Evolutionary conservation across 331 rosid species (phyloP), one percentile per base, ranked within the genome.

Genomic region (Malus hybrid): DNA sequence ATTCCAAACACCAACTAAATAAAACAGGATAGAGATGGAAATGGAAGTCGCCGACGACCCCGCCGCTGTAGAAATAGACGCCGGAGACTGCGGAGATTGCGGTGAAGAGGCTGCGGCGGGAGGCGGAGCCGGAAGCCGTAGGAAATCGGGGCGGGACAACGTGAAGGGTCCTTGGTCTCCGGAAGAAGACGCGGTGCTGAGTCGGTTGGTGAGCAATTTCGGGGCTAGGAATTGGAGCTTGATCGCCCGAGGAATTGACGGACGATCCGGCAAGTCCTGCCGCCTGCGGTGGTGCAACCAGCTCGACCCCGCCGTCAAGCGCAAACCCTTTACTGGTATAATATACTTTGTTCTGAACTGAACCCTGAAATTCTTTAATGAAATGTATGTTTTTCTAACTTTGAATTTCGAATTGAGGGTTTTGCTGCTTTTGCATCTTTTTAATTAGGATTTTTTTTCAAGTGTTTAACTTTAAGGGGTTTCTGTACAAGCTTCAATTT

Each of bases 241-340:
- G 84, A 91, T 89, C 71, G 87, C 97, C 15, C 84, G 93, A 22
- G 94, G 92, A 56, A 83, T 91, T 10, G 87, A 90, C 0, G 94
- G 97, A 1, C 75, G 92, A 48, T 89, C 92, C 33, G 89, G 91
- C 22, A 95, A 95, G 80, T 95, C 99, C 36, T 95, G 97, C 77
- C 97, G 97, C 0, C 93, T 95, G 10, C 85, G 99, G 32, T 95
- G 97, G 99, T 92, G 97, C 77, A 95, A 92, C 74, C 99, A 95
- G 82, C 97, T 95, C 62, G 97, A 95, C 82, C 99, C 99, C 0
- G 70, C 92, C 39, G 97, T 95, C 2, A 95, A 95, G 75, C 96
- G 97, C 84, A 95, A 95, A 67, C 99, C 97, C 32, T 95, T 92
- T 57, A 84, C 97, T 24, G 93, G 99, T 95, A 76, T 48, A 44